These are phyloP conservation scores for Xylaria hypoxylon DNA, from an alignment of 2,329 filamentous ascomycete genomes.

Conservation along the genomic window DNA sequence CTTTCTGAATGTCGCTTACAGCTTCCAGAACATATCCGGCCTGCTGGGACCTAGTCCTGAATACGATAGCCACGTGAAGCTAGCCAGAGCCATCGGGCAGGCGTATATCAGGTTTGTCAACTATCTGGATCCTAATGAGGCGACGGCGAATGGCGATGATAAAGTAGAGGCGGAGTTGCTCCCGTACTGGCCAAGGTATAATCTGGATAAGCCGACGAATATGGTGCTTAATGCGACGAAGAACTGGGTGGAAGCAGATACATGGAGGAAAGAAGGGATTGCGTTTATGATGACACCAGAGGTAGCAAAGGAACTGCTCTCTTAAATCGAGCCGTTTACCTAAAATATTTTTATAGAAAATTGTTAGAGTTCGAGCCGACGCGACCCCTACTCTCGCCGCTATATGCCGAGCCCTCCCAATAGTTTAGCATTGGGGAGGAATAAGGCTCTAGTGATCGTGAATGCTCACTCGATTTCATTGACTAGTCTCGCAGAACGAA, in stretches of 20 bases:
- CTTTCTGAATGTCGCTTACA: slow-evolving; percentile 62
- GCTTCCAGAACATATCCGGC: slow-evolving; percentile 63
- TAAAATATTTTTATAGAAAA: not conserved
- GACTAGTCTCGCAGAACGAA: not conserved
- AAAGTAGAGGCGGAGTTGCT: slow-evolving; percentile 21
- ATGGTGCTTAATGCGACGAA: slow-evolving; percentile 59
- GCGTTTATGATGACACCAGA: slow-evolving; percentile 56
- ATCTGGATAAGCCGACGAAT: slow-evolving; percentile 55
- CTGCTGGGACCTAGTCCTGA: slow-evolving; percentile 58
- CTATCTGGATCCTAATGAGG: slow-evolving; percentile 56
- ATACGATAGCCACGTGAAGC: slow-evolving; percentile 53
- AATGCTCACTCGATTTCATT: no score
- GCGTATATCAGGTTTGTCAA: slow-evolving; percentile 60
- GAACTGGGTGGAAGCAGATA: slow-evolving; percentile 60
- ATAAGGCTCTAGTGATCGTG: no score
- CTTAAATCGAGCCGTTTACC: slow-evolving; percentile 14
- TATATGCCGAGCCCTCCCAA: no score
- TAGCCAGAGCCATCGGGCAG: slow-evolving; percentile 55
- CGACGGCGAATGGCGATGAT: not conserved
- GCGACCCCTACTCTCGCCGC: not conserved
- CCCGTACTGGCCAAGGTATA: slow-evolving; percentile 43
- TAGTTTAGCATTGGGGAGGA: no score
- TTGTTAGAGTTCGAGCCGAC: not conserved
- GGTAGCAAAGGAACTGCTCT: slow-evolving; percentile 54
- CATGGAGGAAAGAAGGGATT: slow-evolving; percentile 60